Evolutionary conservation across 2,329 filamentous ascomycete genomes (phyloP).

Genomic region (Epichloe scottii): DNA sequence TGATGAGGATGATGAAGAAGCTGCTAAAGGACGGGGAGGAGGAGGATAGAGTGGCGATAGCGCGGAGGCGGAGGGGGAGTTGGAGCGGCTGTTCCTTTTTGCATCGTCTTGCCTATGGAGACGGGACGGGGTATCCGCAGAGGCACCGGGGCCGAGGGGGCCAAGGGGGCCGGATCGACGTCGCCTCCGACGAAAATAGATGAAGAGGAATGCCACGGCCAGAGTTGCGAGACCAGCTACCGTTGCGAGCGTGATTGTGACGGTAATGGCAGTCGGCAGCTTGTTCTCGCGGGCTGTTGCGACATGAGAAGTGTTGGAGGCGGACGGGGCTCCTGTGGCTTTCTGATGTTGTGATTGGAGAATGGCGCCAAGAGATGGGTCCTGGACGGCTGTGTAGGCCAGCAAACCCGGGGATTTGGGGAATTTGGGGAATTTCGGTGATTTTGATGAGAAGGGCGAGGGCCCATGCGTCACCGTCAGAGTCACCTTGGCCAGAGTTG

Average conservation of each 20-base stretch:
- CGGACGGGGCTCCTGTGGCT: neutral
- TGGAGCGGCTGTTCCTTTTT: neutral
- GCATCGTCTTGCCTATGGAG: neutral
- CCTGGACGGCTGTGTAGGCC: constrained; percentile 1
- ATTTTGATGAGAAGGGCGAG: neutral
- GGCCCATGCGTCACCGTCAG: too few species aligned
- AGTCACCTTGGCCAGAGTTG: neutral
- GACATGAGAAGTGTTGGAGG: neutral
- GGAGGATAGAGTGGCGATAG: neutral
- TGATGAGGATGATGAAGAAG: neutral
- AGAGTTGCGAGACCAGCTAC: neutral
- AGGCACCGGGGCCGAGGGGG: neutral
- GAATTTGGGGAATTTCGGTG: neutral
- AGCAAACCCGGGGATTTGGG: too few species aligned
- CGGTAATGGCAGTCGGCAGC: neutral
- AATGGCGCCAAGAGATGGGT: neutral
- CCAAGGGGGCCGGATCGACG: neutral
- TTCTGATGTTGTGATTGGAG: neutral
- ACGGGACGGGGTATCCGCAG: neutral
- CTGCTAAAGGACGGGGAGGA: neutral
- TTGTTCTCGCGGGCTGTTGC: neutral
- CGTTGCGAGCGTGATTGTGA: constrained; percentile 2
- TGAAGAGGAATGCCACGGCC: neutral
- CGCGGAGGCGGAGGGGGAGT: neutral
- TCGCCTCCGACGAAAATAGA: neutral